A percentile compares a stretch with the other conserved stretches of the same genome.
Evolutionary conservation across 2,329 filamentous ascomycete species (phyloP).

Genomic region (Acephala macrosclerotiorum): DNA sequence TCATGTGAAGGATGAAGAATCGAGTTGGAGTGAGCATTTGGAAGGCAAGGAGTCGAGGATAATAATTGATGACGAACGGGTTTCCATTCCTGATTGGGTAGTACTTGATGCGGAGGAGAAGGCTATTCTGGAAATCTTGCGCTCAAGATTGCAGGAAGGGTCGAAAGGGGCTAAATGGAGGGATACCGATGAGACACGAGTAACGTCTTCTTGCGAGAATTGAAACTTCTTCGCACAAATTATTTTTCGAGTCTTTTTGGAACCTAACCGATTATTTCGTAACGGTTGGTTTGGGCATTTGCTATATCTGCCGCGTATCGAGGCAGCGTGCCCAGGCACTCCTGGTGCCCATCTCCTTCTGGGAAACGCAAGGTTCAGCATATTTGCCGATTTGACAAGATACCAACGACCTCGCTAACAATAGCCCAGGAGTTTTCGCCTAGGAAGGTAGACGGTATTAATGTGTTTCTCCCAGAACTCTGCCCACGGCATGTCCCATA

Average conservation of each 20-base stretch:
- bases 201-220: neutral
- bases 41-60: slow-evolving; percentile 16
- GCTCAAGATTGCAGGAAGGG: slow-evolving; percentile 25
- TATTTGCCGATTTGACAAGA: neutral
- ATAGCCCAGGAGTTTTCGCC: neutral
- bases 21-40: slow-evolving; percentile 11
- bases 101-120: slow-evolving; percentile 34
- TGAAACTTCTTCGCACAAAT: neutral
- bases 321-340: no score
- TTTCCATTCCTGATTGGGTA: slow-evolving; percentile 35
- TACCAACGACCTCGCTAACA: neutral
- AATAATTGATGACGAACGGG: slow-evolving; percentile 25
- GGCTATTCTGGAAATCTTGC: slow-evolving; percentile 32
- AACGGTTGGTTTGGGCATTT: neutral
- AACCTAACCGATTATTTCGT: neutral
- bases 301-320: neutral
- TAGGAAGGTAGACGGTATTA: neutral
- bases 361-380: no score
- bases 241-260: neutral
- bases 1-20: neutral
- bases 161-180: slow-evolving; percentile 3
- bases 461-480: neutral
- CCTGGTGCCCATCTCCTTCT: no score
- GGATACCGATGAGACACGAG: slow-evolving; percentile 3
- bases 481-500: neutral